These are phyloP conservation scores for Chlorella sp. DNA, from an alignment of 139 green algal species.

Conservation along the genomic window DNA sequence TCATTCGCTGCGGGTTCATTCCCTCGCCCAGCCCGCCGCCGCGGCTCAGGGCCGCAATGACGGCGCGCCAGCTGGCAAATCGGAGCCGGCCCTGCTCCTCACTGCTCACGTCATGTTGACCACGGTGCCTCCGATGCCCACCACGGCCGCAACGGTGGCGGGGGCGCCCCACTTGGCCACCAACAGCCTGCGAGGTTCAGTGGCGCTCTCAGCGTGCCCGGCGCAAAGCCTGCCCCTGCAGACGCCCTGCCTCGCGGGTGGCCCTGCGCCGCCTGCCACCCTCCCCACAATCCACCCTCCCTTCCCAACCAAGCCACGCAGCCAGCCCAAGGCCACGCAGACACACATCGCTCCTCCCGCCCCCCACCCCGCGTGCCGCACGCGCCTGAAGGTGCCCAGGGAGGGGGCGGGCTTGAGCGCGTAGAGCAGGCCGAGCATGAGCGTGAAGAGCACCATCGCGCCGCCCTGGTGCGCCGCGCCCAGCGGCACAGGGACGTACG, in stretches of 20 bases:
- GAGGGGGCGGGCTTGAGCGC: slow-evolving; percentile 22
- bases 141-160: slow-evolving; percentile 18
- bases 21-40: too few species aligned
- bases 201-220: too few species aligned
- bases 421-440: slow-evolving; percentile 85
- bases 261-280: too few species aligned
- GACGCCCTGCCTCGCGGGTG: neutral
- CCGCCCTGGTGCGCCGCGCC: slow-evolving; percentile 86
- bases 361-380: neutral
- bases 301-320: too few species aligned
- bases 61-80: too few species aligned
- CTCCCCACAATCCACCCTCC: too few species aligned
- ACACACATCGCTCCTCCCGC: too few species aligned
- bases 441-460: slow-evolving; percentile 90
- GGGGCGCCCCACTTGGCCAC: slow-evolving; percentile 20
- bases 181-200: slow-evolving; percentile 24
- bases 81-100: too few species aligned
- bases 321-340: too few species aligned
- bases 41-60: too few species aligned
- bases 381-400: slow-evolving; percentile 22
- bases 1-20: too few species aligned
- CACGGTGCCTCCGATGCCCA: slow-evolving; percentile 21
- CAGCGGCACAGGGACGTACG: slow-evolving; percentile 86
- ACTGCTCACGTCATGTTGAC: slow-evolving; percentile 27
- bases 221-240: too few species aligned